phyloP scores from a whole-genome alignment of 2,329 filamentous ascomycete genomes.

The Aspergillus fijiensis region DNA sequence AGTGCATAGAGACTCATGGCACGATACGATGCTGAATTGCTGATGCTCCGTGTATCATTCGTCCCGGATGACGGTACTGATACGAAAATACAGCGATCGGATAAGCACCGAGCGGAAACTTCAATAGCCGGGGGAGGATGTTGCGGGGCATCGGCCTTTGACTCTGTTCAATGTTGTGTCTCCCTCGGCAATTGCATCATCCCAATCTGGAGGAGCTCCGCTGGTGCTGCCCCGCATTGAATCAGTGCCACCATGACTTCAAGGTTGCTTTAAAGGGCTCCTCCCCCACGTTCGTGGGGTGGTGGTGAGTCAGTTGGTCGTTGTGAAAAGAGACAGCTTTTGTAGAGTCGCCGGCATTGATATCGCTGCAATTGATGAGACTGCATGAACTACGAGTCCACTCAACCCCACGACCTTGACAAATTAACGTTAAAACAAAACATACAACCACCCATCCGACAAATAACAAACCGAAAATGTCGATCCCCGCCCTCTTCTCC shows the following conservation, averaged over 20 bases:
- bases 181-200: not conserved
- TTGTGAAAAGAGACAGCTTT: too few relatives aligned
- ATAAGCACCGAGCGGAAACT: not conserved
- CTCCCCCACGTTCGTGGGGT: too few relatives aligned
- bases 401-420: too few relatives aligned
- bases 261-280: too few relatives aligned
- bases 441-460: not conserved
- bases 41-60: not conserved
- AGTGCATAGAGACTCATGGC: too few relatives aligned
- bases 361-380: too few relatives aligned
- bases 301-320: too few relatives aligned
- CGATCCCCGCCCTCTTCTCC: constrained; percentile 38
- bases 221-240: not conserved
- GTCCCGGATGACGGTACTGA: not conserved
- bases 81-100: not conserved
- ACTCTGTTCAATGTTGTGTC: too few relatives aligned
- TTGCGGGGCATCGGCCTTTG: not conserved
- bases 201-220: not conserved
- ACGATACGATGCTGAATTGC: not conserved
- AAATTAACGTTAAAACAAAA: too few relatives aligned
- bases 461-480: constrained; percentile 25
- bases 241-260: too few relatives aligned
- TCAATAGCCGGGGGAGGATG: not conserved
- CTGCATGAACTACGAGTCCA: too few relatives aligned
- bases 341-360: too few relatives aligned